These are phyloP conservation scores for Suillus sp. DNA, from an alignment of 768 basidiomycete genomes.

Conservation along the genomic window DNA sequence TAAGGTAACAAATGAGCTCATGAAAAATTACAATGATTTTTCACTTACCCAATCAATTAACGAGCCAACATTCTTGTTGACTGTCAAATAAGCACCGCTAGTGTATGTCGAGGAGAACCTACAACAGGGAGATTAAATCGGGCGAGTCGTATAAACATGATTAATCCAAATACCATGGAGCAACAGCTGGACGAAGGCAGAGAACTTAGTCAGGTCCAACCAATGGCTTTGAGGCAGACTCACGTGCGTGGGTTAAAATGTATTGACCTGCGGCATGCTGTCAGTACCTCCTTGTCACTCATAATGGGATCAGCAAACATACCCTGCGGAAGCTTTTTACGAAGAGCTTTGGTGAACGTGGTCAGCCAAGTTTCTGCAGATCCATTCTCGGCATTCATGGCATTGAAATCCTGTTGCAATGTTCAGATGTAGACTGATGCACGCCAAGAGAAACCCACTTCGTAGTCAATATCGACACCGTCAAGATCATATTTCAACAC, in stretches of 20 bases:
- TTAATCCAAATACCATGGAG: constrained; percentile 37
- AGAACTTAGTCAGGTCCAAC: not conserved
- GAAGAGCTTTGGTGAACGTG: constrained; percentile 33
- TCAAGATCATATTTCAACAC: constrained; percentile 63
- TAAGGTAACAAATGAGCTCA: not conserved
- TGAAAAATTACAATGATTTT: not conserved
- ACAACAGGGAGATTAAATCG: not conserved
- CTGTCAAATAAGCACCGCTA: constrained; percentile 42
- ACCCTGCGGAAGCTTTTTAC: constrained; percentile 32
- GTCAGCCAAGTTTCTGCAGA: constrained; percentile 49
- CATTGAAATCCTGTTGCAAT: constrained; percentile 56
- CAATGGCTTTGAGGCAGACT: constrained; percentile 30
- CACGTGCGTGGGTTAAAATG: constrained; percentile 39
- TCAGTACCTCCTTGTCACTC: not conserved
- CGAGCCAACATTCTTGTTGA: constrained; percentile 40
- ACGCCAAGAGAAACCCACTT: constrained; percentile 33
- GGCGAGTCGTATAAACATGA: not conserved
- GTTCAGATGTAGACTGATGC: constrained; percentile 4
- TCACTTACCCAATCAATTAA: constrained; percentile 46
- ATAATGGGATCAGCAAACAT: not conserved
- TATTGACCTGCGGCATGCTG: constrained; percentile 21
- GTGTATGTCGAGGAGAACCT: constrained; percentile 41
- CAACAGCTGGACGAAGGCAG: constrained; percentile 36
- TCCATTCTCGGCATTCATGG: constrained; percentile 53
- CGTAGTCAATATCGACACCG: constrained; percentile 77